Evolutionary conservation across 805 yeast genomes (phyloP), one percentile per base, ranked within the genome.

Genomic region (Yarrowia sp.): DNA sequence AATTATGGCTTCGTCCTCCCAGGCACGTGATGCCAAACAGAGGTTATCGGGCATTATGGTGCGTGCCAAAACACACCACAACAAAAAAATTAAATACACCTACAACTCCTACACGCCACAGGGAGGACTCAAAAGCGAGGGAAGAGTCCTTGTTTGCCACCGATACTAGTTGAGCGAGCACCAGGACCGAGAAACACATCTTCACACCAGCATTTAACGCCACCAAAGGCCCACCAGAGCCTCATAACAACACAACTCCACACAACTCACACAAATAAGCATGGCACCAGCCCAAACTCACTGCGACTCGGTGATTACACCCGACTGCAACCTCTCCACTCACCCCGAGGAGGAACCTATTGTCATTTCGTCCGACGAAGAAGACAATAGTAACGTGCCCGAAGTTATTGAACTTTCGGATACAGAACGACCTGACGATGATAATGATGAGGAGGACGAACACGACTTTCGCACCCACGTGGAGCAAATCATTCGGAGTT

Each of bases 321-420:
- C 38, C 13, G 55, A 48, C 22, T 47, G 53, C 53, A 47, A 15
- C 28, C 28, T 38, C 2, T 18, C n/a, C 10, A 4, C 39, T n/a
- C 3, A n/a, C 2, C 7, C 38, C 4, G 41, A 41, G 8, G 47
- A 55, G 7, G 38, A 45, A 4, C 1, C 15, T 7, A 41, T 55
- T 15, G 11, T 55, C 31, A 55, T 55, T n/a, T 55, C 61, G 11
- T 55, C 61, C 2, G 61, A 41, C 8, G 61, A 55, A 14, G 61
- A 55, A 22, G 61, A 55, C 45, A 8, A 53, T 8, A 45, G 33
- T 11, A n/a, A 32, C 22, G 51, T 3, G 8, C 22, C 4, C 22
- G 61, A 41, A 15, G n/a, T 55, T 41, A 55, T 55, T 7, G 61
- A 55, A 11, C 35, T 55, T 2, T 55, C 61, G 3, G 61, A 55